phyloP scores from a whole-genome alignment of 75 land plant genomes.

The Picea sitchensis region DNA sequence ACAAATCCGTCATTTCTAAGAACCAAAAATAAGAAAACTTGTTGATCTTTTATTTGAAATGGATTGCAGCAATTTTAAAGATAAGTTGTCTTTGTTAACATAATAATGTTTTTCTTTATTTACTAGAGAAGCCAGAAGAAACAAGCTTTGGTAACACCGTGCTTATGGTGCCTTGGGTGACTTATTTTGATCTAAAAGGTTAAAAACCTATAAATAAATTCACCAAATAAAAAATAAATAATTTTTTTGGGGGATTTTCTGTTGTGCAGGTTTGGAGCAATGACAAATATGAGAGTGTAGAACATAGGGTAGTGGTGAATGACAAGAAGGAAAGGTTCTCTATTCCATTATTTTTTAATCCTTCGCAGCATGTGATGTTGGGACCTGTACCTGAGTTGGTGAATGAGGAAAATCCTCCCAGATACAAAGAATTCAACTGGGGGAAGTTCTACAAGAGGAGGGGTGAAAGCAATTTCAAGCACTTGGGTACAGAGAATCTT shows the following conservation, averaged over 20 bases:
- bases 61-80: not conserved
- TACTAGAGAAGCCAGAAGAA: too few relatives aligned
- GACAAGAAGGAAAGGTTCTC: constrained; percentile 61
- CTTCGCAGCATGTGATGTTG: constrained; percentile 39
- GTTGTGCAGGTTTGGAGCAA: constrained; percentile 79
- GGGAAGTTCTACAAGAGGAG: constrained; percentile 58
- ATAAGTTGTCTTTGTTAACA: not conserved
- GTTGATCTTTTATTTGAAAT: not conserved
- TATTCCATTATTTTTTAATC: constrained; percentile 73
- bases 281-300: constrained; percentile 71
- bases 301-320: constrained; percentile 83
- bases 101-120: not conserved
- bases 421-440: constrained; percentile 65
- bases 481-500: constrained; percentile 61
- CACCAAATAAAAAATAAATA: too few relatives aligned
- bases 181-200: too few relatives aligned
- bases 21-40: too few relatives aligned
- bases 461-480: constrained; percentile 63
- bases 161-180: not conserved
- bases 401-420: constrained; percentile 39
- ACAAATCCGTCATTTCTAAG: too few relatives aligned
- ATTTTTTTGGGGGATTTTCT: not conserved
- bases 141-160: not conserved
- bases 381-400: constrained; percentile 55
- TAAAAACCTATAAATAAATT: too few relatives aligned